Conservation (phyloP, 352 stramenopile genomes). For the Phytophthora litchii region DNA sequence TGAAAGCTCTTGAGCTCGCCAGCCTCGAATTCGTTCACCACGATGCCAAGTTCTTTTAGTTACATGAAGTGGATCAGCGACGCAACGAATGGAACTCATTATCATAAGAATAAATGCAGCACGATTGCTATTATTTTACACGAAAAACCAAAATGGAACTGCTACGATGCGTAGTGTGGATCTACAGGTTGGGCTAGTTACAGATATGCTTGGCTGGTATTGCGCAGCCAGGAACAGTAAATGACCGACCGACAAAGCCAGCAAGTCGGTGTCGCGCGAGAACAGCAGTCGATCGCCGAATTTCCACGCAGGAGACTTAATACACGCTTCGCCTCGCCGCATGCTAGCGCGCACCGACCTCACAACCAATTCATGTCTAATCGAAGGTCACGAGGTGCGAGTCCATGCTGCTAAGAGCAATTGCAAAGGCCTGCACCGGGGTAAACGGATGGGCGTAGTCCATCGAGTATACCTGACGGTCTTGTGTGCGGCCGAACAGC, state of each 20-base stretch:
- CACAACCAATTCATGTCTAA: slow-evolving; percentile 39
- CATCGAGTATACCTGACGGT: slow-evolving; percentile 90
- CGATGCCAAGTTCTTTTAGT: no score
- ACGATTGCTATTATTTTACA: slow-evolving; percentile 49
- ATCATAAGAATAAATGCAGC: slow-evolving; percentile 21
- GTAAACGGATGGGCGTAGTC: slow-evolving; percentile 88
- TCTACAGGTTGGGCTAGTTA: slow-evolving; percentile 40
- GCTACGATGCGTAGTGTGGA: slow-evolving; percentile 40
- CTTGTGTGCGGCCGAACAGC: slow-evolving; percentile 86
- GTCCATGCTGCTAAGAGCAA: slow-evolving; percentile 89
- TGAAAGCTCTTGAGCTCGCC: no score
- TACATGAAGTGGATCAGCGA: no score
- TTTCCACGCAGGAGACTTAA: slow-evolving; percentile 37
- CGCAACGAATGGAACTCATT: not conserved
- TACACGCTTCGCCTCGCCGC: slow-evolving; percentile 38
- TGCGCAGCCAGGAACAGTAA: slow-evolving; percentile 3
- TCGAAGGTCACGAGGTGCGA: slow-evolving; percentile 88
- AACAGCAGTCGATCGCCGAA: slow-evolving; percentile 29
- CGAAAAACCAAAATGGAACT: slow-evolving; percentile 45
- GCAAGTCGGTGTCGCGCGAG: slow-evolving; percentile 23
- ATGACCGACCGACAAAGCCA: slow-evolving; percentile 4
- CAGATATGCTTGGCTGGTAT: slow-evolving; percentile 19
- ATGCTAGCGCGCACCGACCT: slow-evolving; percentile 19
- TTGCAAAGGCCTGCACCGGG: slow-evolving; percentile 85
- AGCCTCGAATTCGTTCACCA: no score